Conservation (phyloP, 2,329 filamentous ascomycete genomes). For the Anisogramma anomala region DNA sequence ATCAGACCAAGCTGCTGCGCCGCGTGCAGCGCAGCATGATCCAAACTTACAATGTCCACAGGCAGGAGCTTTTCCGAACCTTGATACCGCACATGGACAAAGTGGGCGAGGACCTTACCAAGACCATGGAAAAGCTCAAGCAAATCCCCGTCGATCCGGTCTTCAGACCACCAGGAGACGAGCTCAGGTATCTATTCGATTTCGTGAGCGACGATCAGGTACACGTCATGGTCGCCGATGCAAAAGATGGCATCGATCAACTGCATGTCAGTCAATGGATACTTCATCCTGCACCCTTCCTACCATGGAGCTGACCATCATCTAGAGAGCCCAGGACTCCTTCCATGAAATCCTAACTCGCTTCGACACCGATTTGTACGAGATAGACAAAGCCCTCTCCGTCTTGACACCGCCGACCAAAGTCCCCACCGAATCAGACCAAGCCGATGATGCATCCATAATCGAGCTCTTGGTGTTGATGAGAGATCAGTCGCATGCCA, state of each 20-base stretch:
- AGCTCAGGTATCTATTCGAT: slow-evolving; percentile 55
- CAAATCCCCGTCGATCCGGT: slow-evolving; percentile 52
- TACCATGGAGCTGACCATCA: not conserved
- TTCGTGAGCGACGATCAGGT: slow-evolving; percentile 67
- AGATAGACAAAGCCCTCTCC: slow-evolving; percentile 46
- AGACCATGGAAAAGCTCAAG: slow-evolving; percentile 54
- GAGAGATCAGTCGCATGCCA: slow-evolving; percentile 64
- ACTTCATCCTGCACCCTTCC: not conserved
- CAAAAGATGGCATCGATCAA: slow-evolving; percentile 61
- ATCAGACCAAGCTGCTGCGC: slow-evolving; percentile 42
- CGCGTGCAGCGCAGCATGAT: slow-evolving; percentile 41
- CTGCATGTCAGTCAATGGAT: slow-evolving; percentile 40
- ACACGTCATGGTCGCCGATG: slow-evolving; percentile 48
- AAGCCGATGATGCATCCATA: slow-evolving; percentile 27
- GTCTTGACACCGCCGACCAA: slow-evolving; percentile 25
- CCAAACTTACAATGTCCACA: slow-evolving; percentile 44
- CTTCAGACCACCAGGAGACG: slow-evolving; percentile 48
- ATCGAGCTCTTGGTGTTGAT: slow-evolving; percentile 48
- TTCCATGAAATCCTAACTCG: slow-evolving; percentile 66
- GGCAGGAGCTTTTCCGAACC: slow-evolving; percentile 47
- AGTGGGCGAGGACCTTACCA: slow-evolving; percentile 51
- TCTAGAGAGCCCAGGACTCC: slow-evolving; percentile 49
- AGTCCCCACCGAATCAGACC: slow-evolving; percentile 26
- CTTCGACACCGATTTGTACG: slow-evolving; percentile 64
- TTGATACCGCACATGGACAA: slow-evolving; percentile 58